Conservation (phyloP, 371 early-diverging fungal species). For the Blakeslea trispora region DNA sequence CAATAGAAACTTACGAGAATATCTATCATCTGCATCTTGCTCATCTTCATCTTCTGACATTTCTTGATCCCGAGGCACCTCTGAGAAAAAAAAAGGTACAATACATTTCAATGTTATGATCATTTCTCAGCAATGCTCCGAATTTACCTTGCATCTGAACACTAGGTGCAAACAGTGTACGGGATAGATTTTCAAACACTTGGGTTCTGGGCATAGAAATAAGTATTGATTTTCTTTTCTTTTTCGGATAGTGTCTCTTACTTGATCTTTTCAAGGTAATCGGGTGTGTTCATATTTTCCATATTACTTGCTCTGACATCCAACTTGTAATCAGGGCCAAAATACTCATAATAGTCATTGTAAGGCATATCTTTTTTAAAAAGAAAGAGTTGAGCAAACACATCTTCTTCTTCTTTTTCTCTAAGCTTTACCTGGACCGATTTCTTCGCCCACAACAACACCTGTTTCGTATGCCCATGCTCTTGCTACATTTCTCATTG, state of each 20-base stretch:
- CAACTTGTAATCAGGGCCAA: slow-evolving; percentile 83
- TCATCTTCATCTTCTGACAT: slow-evolving; percentile 59
- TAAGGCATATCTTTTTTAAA: slow-evolving; percentile 63
- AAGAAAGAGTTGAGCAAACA: background rate
- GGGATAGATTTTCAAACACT: slow-evolving; percentile 77
- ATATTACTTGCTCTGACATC: slow-evolving; percentile 88
- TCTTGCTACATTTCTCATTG: slow-evolving; percentile 93
- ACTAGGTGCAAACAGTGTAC: slow-evolving; percentile 79
- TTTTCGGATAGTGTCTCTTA: too few relatives aligned
- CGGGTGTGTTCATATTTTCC: slow-evolving; percentile 83
- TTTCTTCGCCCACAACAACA: slow-evolving; percentile 69
- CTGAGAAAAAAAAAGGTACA: too few relatives aligned
- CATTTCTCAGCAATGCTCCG: background rate
- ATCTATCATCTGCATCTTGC: slow-evolving; percentile 53
- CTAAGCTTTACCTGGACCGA: slow-evolving; percentile 34
- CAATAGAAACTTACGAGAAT: slow-evolving; percentile 38
- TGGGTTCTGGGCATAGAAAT: slow-evolving; percentile 27
- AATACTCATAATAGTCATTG: slow-evolving; percentile 87
- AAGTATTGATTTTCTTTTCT: too few relatives aligned
- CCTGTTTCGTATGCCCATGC: slow-evolving; percentile 98
- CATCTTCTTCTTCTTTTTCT: background rate
- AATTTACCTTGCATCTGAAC: slow-evolving; percentile 54
- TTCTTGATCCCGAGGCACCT: slow-evolving; percentile 47
- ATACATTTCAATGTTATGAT: too few relatives aligned
- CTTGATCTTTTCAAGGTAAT: slow-evolving; percentile 81